These are phyloP conservation scores for Neocucurbitaria cava DNA, from an alignment of 2,329 filamentous ascomycete genomes.

Conservation along the genomic window DNA sequence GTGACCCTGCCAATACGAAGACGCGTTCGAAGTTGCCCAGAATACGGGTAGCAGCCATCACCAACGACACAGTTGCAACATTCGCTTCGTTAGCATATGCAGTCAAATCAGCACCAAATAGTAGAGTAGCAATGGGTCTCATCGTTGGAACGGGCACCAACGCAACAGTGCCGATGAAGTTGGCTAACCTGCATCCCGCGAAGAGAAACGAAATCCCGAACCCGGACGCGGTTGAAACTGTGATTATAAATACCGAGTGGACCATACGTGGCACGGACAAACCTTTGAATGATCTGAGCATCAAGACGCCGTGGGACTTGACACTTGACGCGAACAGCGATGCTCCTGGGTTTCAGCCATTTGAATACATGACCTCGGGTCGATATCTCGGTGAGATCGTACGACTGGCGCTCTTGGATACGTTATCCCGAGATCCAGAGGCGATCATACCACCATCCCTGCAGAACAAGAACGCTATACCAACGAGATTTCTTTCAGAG, in stretches of 20 bases:
- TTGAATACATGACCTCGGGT: slow-evolving; percentile 85
- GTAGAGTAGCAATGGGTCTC: slow-evolving; percentile 76
- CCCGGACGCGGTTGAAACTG: slow-evolving; percentile 59
- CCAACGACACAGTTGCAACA: slow-evolving; percentile 82
- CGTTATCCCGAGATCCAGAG: slow-evolving; percentile 59
- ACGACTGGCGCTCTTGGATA: slow-evolving; percentile 70
- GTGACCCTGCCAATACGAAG: slow-evolving; percentile 28
- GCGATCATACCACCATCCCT: slow-evolving; percentile 62
- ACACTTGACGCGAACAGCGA: slow-evolving; percentile 71
- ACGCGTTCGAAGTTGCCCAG: slow-evolving; percentile 60
- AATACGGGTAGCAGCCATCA: slow-evolving; percentile 76
- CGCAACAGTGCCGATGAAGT: slow-evolving; percentile 75
- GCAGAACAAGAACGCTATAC: slow-evolving; percentile 66
- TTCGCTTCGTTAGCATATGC: slow-evolving; percentile 79
- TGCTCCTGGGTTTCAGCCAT: slow-evolving; percentile 77
- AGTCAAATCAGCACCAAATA: slow-evolving; percentile 66
- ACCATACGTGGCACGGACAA: slow-evolving; percentile 77
- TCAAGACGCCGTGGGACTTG: slow-evolving; percentile 76
- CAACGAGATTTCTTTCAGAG: slow-evolving; percentile 76
- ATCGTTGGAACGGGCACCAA: slow-evolving; percentile 85
- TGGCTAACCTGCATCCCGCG: slow-evolving; percentile 66
- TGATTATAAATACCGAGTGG: slow-evolving; percentile 85
- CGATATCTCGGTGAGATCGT: slow-evolving; percentile 80
- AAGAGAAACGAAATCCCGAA: slow-evolving; percentile 60
- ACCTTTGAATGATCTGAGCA: slow-evolving; percentile 66